These are phyloP conservation scores for Apiospora sp. DNA, from an alignment of 2,329 filamentous ascomycete genomes.

Conservation along the genomic window DNA sequence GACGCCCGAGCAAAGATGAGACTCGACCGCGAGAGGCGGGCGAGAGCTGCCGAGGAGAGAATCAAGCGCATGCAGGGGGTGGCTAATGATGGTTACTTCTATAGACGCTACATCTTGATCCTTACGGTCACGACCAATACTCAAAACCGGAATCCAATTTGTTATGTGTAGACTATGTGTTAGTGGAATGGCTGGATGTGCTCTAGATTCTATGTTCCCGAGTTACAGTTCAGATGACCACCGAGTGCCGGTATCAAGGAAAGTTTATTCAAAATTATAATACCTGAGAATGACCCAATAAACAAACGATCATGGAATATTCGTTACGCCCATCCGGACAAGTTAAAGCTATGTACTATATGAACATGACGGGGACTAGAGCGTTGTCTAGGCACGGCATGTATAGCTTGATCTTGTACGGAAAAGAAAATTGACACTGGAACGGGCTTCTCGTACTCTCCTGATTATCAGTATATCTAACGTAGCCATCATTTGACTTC, in stretches of 20 bases:
- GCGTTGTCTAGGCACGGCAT: fast-evolving
- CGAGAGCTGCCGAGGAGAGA: conserved; percentile 90
- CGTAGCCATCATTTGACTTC: not conserved
- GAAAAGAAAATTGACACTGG: too few species aligned
- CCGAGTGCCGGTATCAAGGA: not conserved
- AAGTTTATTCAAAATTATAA: too few species aligned
- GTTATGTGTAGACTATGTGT: not conserved
- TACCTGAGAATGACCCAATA: not conserved
- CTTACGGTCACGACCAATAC: not conserved
- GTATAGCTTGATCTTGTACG: not conserved
- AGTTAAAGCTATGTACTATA: not conserved
- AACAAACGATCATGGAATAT: not conserved
- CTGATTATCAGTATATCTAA: not conserved
- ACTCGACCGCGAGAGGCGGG: conserved; percentile 87
- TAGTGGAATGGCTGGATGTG: not conserved
- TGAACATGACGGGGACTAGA: not conserved
- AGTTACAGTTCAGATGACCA: not conserved
- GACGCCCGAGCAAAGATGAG: conserved; percentile 85
- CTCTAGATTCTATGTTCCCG: not conserved
- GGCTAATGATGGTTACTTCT: conserved; percentile 30
- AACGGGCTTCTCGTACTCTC: not conserved
- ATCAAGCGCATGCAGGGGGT: conserved; percentile 70
- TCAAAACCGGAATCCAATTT: not conserved
- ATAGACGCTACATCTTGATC: not conserved
- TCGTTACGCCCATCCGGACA: not conserved